Percentiles rank a stretch among this genome's conserved stretches.
Conservation (phyloP, 768 basidiomycete species). For the Saitozyma sp. region DNA sequence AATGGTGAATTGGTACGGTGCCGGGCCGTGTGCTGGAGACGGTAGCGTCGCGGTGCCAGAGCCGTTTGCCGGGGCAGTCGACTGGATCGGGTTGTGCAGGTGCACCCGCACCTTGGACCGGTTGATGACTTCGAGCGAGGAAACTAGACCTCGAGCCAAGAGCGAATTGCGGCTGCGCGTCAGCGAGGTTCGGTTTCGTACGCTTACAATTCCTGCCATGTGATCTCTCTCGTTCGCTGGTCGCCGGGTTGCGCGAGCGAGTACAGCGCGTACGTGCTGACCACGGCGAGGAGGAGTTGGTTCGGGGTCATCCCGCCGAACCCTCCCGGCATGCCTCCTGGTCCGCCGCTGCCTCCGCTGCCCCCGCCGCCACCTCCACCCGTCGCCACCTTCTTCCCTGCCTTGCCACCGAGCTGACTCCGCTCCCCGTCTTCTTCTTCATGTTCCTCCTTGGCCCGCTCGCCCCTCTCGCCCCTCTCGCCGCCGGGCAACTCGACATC, state of each 20-base stretch:
- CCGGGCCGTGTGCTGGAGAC: constrained; percentile 46
- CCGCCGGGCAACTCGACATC: constrained; percentile 36
- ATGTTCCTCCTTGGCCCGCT: constrained; percentile 25
- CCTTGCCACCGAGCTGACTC: constrained; percentile 30
- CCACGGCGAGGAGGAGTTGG: constrained; percentile 42
- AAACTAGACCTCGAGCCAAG: constrained; percentile 93
- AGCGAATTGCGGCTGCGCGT: constrained; percentile 72
- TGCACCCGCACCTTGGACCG: constrained; percentile 85
- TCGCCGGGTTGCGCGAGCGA: constrained; percentile 42
- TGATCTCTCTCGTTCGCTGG: constrained; percentile 73
- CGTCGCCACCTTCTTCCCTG: constrained; percentile 38
- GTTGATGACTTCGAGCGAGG: constrained; percentile 89
- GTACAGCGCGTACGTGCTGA: constrained; percentile 47
- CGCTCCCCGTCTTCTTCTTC: constrained; percentile 24
- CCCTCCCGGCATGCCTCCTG: constrained; percentile 30
- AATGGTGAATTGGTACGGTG: constrained; percentile 84
- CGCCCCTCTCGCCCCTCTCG: constrained; percentile 6
- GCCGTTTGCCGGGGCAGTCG: constrained; percentile 45
- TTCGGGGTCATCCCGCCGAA: constrained; percentile 46
- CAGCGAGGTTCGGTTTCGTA: not conserved
- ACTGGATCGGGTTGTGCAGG: constrained; percentile 69
- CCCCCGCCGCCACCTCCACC: constrained; percentile 44
- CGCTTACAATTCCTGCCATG: constrained; percentile 90
- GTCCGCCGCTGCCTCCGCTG: constrained; percentile 32
- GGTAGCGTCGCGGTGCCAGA: constrained; percentile 29